These are phyloP conservation scores for Silene uniflora DNA, from an alignment of 148 eudicot species.

Conservation along the genomic window DNA sequence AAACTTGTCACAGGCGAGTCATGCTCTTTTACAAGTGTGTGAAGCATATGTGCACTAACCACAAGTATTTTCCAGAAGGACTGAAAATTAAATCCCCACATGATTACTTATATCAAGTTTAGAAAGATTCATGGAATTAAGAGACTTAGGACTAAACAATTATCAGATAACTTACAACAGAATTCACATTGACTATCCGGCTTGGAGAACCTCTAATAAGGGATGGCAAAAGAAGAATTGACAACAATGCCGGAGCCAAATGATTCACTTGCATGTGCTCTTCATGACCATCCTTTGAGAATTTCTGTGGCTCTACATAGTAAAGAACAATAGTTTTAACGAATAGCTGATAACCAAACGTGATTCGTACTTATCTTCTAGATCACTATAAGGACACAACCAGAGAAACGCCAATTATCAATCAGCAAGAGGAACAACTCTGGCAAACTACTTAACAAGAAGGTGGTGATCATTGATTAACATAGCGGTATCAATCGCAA, in stretches of 20 bases:
- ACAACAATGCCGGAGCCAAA: constrained; percentile 86
- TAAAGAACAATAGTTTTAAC: constrained; percentile 10
- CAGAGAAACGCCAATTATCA: not conserved
- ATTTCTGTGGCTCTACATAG: constrained; percentile 77
- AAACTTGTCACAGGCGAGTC: no score
- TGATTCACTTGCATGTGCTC: constrained; percentile 99
- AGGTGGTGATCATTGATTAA: not conserved
- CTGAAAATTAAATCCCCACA: not conserved
- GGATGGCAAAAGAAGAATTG: constrained; percentile 82
- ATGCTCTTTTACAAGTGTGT: no score
- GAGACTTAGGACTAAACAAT: not conserved
- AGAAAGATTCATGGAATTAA: not conserved
- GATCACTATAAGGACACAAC: not conserved
- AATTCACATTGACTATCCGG: constrained; percentile 86
- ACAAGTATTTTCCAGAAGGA: no score
- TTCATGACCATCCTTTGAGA: constrained; percentile 81
- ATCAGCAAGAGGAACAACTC: constrained; percentile 3
- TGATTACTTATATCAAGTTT: not conserved
- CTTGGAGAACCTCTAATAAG: constrained; percentile 92
- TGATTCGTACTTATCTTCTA: not conserved
- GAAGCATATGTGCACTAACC: no score
- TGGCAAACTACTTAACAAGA: not conserved
- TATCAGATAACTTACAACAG: constrained; percentile 55
- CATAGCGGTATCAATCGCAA: no score
- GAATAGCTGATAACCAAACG: constrained; percentile 7